Conservation (phyloP, 1,139 yeast species). For the Yamadazyma kanchanaburiensis region DNA sequence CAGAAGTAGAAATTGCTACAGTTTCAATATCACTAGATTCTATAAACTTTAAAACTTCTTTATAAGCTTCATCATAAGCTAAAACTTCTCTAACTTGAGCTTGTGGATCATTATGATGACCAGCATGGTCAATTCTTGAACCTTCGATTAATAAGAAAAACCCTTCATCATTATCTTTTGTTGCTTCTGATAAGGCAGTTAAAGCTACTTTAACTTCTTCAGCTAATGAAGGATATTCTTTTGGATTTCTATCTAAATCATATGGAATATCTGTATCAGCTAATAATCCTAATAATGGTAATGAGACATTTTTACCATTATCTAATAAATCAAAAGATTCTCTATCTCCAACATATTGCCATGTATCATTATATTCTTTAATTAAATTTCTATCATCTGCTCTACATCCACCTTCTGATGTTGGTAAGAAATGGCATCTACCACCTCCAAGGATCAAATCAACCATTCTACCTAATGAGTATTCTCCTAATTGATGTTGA, state of each 20-base stretch:
- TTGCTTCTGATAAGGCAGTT: constrained; percentile 58
- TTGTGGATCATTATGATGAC: constrained; percentile 85
- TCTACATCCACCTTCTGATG: constrained; percentile 55
- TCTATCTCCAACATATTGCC: constrained; percentile 64
- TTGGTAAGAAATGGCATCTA: constrained; percentile 66
- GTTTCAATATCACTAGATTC: constrained; percentile 66
- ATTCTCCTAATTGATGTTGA: constrained; percentile 74
- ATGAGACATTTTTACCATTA: constrained; percentile 55
- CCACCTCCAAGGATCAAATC: constrained; percentile 91
- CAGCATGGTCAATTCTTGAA: constrained; percentile 88
- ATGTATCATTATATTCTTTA: constrained; percentile 57
- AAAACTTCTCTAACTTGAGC: constrained; percentile 61
- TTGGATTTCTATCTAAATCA: constrained; percentile 66
- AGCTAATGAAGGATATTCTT: constrained; percentile 65
- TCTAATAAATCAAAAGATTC: constrained; percentile 49
- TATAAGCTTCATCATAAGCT: constrained; percentile 69
- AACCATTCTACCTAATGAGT: constrained; percentile 72
- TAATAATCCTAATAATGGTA: constrained; percentile 71
- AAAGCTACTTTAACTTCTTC: constrained; percentile 73
- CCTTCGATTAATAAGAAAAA: constrained; percentile 83
- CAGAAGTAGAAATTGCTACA: constrained; percentile 72
- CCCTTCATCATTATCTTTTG: constrained; percentile 68
- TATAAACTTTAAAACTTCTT: constrained; percentile 65
- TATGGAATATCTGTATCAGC: constrained; percentile 76
- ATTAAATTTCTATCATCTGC: constrained; percentile 62